Base-by-base conservation (phyloP, 2,329 filamentous ascomycete genomes). In the Alternaria sp. region DNA sequence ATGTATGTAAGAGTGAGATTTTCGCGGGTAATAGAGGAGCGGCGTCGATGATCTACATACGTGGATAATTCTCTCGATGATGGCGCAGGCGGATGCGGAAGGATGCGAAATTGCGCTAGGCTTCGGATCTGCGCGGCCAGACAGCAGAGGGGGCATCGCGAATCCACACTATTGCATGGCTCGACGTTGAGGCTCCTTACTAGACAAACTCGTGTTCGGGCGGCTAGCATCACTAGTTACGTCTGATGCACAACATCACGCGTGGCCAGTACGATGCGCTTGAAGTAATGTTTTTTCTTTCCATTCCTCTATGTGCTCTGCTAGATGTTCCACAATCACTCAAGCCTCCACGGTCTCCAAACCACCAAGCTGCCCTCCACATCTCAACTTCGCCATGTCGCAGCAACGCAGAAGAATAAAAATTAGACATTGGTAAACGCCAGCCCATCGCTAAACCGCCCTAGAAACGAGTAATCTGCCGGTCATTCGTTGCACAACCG, bases 351-450 rank as follows among this genome's bases (percentile, higher is more conserved):
- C 19, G 23, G 26, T 53, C 57, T 36, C 49, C 49, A 59, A 53
- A 21, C 44, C 36, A 28, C 21, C 50, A 54, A 44, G 46, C 30
- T 23, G 19, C 54, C 30, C 51, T 52, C 49, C 49, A 17, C 10
- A 5, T 23, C 45, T 21, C 54, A 32, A 17, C 46, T 52, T 40
- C 49, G 21, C 28, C 49, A 36, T 52, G 13, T 61, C 28, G n/a
- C 58, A 55, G 40, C 40, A 23, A 25, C 40, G 21, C 32, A 52
- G 49, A 59, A 67, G 62, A 70, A 68, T 68, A 69, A 53, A 71
- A 68, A 71, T 71, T 71, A 71, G 61, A 69, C 63, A 71, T 67
- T 68, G 57, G 44, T 54, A 71, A 52, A 71, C 68, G 67, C 68
- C 68, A 62, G 26, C 46, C 40, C 57, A 53, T 56, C 63, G 59